These are phyloP conservation scores for Entomortierella beljakovae DNA, from an alignment of 192 early-diverging fungal genomes.

Conservation along the genomic window DNA sequence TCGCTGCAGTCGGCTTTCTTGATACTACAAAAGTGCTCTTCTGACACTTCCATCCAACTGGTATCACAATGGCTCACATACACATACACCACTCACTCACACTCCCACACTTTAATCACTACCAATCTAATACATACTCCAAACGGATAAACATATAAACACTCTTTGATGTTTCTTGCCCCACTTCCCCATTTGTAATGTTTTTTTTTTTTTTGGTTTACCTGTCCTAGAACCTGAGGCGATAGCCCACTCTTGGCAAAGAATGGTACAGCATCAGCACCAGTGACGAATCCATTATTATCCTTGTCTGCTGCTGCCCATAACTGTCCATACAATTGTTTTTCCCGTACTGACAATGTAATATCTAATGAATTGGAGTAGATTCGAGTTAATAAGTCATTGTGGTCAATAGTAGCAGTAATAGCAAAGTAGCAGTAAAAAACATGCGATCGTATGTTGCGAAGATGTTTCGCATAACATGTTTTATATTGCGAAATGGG, in stretches of 20 bases:
- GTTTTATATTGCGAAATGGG: too few species aligned
- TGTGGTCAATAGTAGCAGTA: too few species aligned
- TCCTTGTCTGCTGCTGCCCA: slow-evolving; percentile 71
- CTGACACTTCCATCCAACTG: too few species aligned
- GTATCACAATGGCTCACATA: too few species aligned
- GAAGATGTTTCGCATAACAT: neutral
- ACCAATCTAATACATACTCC: neutral
- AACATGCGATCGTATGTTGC: neutral
- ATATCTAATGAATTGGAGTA: slow-evolving; percentile 28
- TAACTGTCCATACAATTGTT: slow-evolving; percentile 68
- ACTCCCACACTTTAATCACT: too few species aligned
- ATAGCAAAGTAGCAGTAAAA: too few species aligned
- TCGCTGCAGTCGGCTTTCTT: too few species aligned
- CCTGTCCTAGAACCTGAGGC: slow-evolving; percentile 68
- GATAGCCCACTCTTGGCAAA: slow-evolving; percentile 79
- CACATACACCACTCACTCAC: too few species aligned
- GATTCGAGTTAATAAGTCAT: neutral
- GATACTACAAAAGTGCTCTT: too few species aligned
- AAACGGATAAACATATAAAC: neutral
- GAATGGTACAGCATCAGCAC: slow-evolving; percentile 77
- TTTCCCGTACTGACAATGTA: slow-evolving; percentile 71
- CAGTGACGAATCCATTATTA: slow-evolving; percentile 73
- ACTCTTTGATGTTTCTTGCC: neutral
- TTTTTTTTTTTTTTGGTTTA: slow-evolving; percentile 17
- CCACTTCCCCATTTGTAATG: neutral